Evolutionary conservation across 345 rosid genomes (phyloP), one percentile per base, ranked within the genome.

Genomic region (Noccaea caerulescens): DNA sequence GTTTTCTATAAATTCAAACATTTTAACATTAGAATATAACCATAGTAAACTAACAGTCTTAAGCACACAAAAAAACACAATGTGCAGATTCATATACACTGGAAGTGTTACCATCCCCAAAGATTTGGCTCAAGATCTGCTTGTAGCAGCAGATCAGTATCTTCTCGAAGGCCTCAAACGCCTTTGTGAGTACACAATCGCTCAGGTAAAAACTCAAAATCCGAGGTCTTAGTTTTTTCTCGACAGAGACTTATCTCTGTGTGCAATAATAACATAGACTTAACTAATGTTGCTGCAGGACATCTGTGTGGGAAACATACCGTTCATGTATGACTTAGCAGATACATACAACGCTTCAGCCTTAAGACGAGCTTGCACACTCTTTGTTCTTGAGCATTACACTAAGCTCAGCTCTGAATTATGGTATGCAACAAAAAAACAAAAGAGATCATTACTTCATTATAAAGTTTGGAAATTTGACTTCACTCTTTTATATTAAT

Each of bases 141-240:
- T 90, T 14, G 80, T 73, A 74, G 97, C 93, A 44, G 93, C 97
- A 37, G 97, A 90, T 69, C 97, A 90, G 34, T 90, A 90, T 82
- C 88, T 88, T 71, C 66, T 90, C 49, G 80, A 81, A 10, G 90
- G 88, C 7, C 92, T 90, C 47, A 90, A 88, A 70, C 84, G 85
- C n/a, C 84, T 76, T 23, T 85, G 97, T 34, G 94, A 90, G 69
- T 84, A 72, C 59, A 61, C 85, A 63, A 86, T 90, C 59, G 83
- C 97, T 13, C 80, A 85, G 91, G 96, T 90, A 57, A 58, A 76
- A 58, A 37, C 42, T 3, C 13, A 8, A 44, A 23, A 13, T 27
- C 33, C 3, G 9, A 45, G 14, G 16, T 25, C 27, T 49, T 38
- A 8, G 1, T 37, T 14, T 14, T 50, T 8, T 18, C n/a, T 4